Percentiles rank a stretch among this genome's conserved stretches.
These are phyloP conservation scores for Stromatinia cepivora DNA, from an alignment of 2,329 filamentous ascomycete genomes.

Conservation along the genomic window DNA sequence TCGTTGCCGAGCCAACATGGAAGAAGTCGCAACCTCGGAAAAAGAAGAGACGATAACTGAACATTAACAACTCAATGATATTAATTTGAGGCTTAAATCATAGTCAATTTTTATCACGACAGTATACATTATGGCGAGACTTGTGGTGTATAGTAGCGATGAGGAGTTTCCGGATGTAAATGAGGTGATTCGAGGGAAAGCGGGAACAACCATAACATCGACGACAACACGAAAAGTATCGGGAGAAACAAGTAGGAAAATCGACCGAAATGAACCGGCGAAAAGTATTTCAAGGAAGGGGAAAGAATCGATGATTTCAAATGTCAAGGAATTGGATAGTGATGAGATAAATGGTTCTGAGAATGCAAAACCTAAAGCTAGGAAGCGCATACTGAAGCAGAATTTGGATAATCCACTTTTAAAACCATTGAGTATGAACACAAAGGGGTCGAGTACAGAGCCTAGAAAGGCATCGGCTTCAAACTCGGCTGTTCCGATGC, in stretches of 20 bases:
- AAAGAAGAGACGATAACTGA: conserved; percentile 14
- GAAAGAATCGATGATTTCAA: not conserved
- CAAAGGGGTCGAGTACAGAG: not conserved
- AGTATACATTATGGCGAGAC: conserved; percentile 27
- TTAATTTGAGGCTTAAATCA: not conserved
- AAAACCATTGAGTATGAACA: conserved; percentile 27
- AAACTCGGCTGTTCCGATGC: not conserved
- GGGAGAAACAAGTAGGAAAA: not conserved
- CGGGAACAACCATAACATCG: not conserved
- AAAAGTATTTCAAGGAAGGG: conserved; percentile 4
- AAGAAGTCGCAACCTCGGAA: not conserved
- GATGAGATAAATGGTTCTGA: conserved; percentile 9
- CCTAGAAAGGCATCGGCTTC: conserved; percentile 1
- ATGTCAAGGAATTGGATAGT: conserved; percentile 13
- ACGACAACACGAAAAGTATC: conserved; percentile 8
- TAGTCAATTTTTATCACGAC: not conserved
- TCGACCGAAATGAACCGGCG: not conserved
- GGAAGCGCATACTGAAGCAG: conserved; percentile 33
- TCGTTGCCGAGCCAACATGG: conserved; percentile 21
- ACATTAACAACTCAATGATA: not conserved
- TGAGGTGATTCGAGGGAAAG: conserved; percentile 22
- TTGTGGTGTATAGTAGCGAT: conserved; percentile 31
- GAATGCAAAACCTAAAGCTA: conserved; percentile 27
- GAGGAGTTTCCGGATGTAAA: conserved; percentile 33
- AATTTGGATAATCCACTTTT: conserved; percentile 34